Base-by-base conservation (phyloP, 1,284 basidiomycete species). In the Fomes fomentarius region DNA sequence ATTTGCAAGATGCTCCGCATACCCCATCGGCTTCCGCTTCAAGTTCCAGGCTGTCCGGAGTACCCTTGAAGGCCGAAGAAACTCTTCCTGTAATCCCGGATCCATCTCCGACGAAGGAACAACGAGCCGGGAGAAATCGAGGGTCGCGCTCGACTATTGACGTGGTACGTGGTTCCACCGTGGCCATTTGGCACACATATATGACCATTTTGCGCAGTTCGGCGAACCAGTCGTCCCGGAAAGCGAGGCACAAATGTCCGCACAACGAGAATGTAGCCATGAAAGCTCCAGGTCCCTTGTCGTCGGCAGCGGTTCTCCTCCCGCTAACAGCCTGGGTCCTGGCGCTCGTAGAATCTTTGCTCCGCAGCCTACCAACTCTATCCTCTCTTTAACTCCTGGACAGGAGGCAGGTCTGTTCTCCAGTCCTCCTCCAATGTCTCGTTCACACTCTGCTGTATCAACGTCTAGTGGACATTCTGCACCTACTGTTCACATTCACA, bases 101-200 rank as follows among this genome's bases (percentile, higher is more conserved):
- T 22, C 21, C 38, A 11, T 47, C 53, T 1, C 55, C 50, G 9
- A 50, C 48, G 2, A 49, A 19, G 34, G 35, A 30, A 11, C 24
- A 38, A 11, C 33, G n/a, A 19, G 39, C 21, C 6, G 44, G 50
- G 24, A 55, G 43, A 34, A n/a, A 40, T 21, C 19, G 52, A 35
- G 50, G 55, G 3, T 46, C 49, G 24, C 58, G 58, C 17, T 54
- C 55, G 22, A 60, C 55, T 1, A 60, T 60, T 37, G 44, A 60
- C 37, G 58, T 60, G 45, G 58, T 57, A 28, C 50, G 58, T 48
- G 8, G 31, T n/a, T 10, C 30, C 12, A 7, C 3, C 15, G 17
- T 11, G n/a, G 9, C 19, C 1, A 10, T 10, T 7, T 22, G 25
- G 17, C 11, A 3, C 9, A 28, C 15, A 8, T 24, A 34, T 10